Evolutionary conservation across 148 eudicot genomes (phyloP).

Genomic region (Vaccinium macrocarpon): DNA sequence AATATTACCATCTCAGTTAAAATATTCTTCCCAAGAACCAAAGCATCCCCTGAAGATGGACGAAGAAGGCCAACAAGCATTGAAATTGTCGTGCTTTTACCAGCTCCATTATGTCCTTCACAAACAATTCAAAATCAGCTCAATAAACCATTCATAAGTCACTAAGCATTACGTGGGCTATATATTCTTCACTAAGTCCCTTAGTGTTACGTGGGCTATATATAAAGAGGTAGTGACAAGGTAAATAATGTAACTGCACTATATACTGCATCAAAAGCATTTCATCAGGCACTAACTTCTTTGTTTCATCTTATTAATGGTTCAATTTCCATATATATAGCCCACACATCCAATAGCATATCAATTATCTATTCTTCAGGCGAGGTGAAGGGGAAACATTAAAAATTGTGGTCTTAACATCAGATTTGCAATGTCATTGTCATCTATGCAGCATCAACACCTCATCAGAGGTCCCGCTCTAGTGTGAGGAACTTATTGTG

Average conservation of each 20-base stretch:
- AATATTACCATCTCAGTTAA: conserved; percentile 78
- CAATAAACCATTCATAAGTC: neutral
- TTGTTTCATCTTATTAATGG: neutral
- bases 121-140: conserved; percentile 9
- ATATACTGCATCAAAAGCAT: neutral
- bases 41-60: conserved; percentile 95
- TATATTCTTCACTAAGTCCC: neutral
- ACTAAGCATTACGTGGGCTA: too few relatives aligned
- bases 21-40: conserved; percentile 79
- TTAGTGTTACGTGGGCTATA: too few relatives aligned
- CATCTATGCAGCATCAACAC: neutral
- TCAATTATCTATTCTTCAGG: neutral
- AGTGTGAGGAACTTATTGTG: neutral
- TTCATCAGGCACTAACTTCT: neutral
- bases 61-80: conserved; percentile 97
- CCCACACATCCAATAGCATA: neutral
- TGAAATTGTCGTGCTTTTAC: conserved; percentile 98
- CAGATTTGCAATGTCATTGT: neutral
- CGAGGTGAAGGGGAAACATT: neutral
- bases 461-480: neutral
- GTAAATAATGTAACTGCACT: neutral
- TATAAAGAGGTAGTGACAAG: neutral
- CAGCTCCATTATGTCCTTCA: conserved; percentile 99
- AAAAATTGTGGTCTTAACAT: neutral
- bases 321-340: neutral